Percentiles rank a stretch among this genome's conserved stretches.
Evolutionary conservation across 176 grass and related monocot genomes (phyloP).

Genomic region (Guadua angustifolia): DNA sequence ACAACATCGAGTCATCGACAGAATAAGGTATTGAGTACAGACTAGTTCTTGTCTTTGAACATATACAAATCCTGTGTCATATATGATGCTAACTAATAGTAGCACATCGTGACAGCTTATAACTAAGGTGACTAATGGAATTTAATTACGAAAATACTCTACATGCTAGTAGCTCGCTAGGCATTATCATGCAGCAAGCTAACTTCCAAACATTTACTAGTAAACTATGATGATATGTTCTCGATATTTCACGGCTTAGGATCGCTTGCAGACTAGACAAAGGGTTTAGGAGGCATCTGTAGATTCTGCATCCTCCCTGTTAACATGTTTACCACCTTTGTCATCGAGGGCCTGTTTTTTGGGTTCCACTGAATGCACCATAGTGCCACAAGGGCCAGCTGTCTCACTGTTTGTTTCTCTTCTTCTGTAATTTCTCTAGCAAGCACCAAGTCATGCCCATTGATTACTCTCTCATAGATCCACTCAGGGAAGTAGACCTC

Average conservation of each 20-base stretch:
- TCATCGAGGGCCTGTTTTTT: conserved; percentile 52
- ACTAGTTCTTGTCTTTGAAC: neutral
- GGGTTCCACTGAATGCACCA: conserved; percentile 82
- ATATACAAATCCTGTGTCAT: neutral
- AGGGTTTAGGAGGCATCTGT: conserved; percentile 54
- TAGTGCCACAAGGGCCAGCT: conserved; percentile 53
- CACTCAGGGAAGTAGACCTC: conserved; percentile 54
- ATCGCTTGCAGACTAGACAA: conserved; percentile 33
- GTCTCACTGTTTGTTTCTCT: conserved; percentile 37
- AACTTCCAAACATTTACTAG: neutral
- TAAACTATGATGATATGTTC: neutral
- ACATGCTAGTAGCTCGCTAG: no score
- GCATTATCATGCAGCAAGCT: no score
- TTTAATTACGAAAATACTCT: neutral
- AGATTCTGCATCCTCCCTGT: conserved; percentile 48
- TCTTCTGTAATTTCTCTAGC: neutral
- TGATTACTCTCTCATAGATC: conserved; percentile 42
- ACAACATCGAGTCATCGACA: neutral
- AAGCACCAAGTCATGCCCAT: conserved; percentile 18
- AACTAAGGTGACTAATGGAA: neutral
- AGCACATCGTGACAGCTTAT: neutral
- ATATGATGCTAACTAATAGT: neutral
- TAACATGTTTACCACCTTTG: conserved; percentile 72
- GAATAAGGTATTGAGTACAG: neutral
- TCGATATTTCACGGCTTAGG: neutral